Base-by-base conservation (phyloP, 768 basidiomycete genomes). In the Sarcodon aspratus region DNA sequence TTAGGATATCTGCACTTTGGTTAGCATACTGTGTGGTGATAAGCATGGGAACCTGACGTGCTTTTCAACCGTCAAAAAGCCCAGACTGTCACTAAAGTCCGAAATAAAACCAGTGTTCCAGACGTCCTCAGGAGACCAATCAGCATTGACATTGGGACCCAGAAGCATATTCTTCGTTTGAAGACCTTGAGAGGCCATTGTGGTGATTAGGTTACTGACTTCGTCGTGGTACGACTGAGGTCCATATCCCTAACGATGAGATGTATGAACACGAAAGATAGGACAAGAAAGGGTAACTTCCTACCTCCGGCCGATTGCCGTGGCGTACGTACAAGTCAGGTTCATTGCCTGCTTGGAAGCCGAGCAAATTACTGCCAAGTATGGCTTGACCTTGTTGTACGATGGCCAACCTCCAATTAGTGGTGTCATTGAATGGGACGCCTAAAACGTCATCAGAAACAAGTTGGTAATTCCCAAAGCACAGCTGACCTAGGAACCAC, bases 281-380 rank as follows among this genome's bases (percentile, higher is more conserved):
- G 40, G 8, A 17, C 13, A 13, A 42, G 13, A 42, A 15, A 13
- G 9, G 9, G 17, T n/a, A 9, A 42, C 40, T 15, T 17, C 40
- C 27, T 42, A 42, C 40, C 40, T 42, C 9, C 9, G 9, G 9
- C 13, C 40, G 15, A 42, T 27, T 15, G 13, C 40, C 71, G 50
- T 76, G 80, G 38, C 76, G 9, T 68, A 76, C 62, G 48, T 65
- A 73, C 50, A 72, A 60, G 59, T 75, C 72, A 11, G 70, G 70
- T 52, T 88, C 85, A 61, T 90, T 88, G 6, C 71, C 74, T 9
- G 73, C 58, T 51, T 74, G 74, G 34, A 75, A 54, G 7, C 73
- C 75, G n/a, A 71, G 52, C 21, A 78, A 59, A 48, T 66, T 62
- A 31, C 61, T 57, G 10, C 73, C 72, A 6, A 78, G 59, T 34